A percentile compares a stretch with the other conserved stretches of the same genome.
These are phyloP conservation scores for Symbiodinium pilosum DNA, from an alignment of 73 alveolate genomes.

Conservation along the genomic window DNA sequence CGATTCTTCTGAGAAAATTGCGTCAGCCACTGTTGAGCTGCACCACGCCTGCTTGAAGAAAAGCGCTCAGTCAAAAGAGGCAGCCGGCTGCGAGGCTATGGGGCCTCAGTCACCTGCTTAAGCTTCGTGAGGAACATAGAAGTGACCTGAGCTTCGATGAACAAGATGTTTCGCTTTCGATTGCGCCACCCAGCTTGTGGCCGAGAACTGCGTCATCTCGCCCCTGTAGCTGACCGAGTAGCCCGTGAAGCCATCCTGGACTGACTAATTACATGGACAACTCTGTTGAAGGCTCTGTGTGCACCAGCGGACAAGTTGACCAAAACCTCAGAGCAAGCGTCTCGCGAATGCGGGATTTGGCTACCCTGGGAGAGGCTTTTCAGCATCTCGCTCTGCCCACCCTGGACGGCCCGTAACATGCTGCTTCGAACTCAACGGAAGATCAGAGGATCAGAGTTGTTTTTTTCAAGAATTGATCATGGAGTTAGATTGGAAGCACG, in stretches of 20 bases:
- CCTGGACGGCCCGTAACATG: too few species aligned
- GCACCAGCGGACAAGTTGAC: slow-evolving; percentile 73
- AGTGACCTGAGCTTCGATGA: slow-evolving; percentile 1
- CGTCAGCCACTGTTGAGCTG: slow-evolving; percentile 34
- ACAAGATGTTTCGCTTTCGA: neutral
- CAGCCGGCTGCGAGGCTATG: neutral
- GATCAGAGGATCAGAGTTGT: too few species aligned
- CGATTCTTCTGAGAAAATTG: neutral
- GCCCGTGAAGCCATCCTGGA: slow-evolving; percentile 52
- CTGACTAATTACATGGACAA: too few species aligned
- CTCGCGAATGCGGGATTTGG: too few species aligned
- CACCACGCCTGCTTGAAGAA: slow-evolving; percentile 80
- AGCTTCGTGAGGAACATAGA: slow-evolving; percentile 76
- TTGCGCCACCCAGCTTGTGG: too few species aligned
- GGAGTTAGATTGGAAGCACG: too few species aligned
- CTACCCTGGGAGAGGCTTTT: too few species aligned
- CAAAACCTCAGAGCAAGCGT: slow-evolving; percentile 38
- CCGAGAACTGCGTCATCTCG: slow-evolving; percentile 44
- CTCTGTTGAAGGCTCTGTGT: slow-evolving; percentile 16
- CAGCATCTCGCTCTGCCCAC: too few species aligned
- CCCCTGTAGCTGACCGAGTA: slow-evolving; percentile 65
- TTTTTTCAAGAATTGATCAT: too few species aligned
- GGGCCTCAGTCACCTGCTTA: slow-evolving; percentile 50
- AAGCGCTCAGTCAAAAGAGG: too few species aligned
- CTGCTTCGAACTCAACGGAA: too few species aligned